A percentile compares a stretch with the other conserved stretches of the same genome.
These are phyloP conservation scores for Plasmodium billcollinsi DNA, from an alignment of 169 alveolate species.

Conservation along the genomic window DNA sequence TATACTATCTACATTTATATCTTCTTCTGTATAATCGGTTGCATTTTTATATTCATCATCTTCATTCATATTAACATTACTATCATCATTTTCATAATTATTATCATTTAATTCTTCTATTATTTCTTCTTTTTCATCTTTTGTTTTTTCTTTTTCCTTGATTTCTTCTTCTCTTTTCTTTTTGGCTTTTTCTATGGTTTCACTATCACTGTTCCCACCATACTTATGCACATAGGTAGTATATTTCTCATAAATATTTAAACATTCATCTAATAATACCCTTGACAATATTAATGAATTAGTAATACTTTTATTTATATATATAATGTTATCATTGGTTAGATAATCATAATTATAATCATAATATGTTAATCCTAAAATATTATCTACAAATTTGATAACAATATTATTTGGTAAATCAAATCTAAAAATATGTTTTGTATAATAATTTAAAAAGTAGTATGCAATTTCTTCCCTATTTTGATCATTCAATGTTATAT, in stretches of 20 bases:
- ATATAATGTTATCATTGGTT: constrained; percentile 41
- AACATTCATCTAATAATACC: constrained; percentile 56
- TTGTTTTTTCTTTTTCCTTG: not conserved
- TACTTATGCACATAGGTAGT: constrained; percentile 70
- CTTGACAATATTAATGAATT: constrained; percentile 55
- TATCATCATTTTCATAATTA: not conserved
- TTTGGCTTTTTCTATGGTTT: constrained; percentile 36
- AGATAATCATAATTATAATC: constrained; percentile 69
- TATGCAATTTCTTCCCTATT: constrained; percentile 72
- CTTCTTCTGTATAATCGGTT: constrained; percentile 27
- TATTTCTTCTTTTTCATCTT: not conserved
- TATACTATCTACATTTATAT: constrained; percentile 3
- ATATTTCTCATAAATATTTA: constrained; percentile 61
- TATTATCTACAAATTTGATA: constrained; percentile 25
- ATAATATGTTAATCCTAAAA: constrained; percentile 52
- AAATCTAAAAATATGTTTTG: constrained; percentile 58
- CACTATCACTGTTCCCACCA: constrained; percentile 41
- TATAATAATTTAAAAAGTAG: constrained; percentile 69
- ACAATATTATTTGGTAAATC: constrained; percentile 63
- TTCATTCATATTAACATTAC: constrained; percentile 4
- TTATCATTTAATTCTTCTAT: not conserved
- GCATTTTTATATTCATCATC: constrained; percentile 9
- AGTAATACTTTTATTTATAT: constrained; percentile 27
- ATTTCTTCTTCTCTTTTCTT: not conserved
- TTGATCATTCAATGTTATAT: constrained; percentile 14